These are phyloP conservation scores for Malassezia equina DNA, from an alignment of 1,284 basidiomycete genomes.

Conservation along the genomic window DNA sequence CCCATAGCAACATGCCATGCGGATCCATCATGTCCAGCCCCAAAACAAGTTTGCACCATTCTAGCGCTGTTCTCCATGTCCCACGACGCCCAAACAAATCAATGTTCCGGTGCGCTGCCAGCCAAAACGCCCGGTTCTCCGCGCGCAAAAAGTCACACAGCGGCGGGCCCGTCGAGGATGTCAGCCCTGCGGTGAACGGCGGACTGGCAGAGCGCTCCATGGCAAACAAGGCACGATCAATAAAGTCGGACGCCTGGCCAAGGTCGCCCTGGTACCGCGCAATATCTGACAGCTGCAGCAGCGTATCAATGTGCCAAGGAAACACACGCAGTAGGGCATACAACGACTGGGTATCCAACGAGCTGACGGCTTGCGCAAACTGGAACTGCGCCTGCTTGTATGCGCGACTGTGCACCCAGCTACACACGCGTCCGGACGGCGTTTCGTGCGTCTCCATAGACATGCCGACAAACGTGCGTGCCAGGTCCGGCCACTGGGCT, in stretches of 20 bases:
- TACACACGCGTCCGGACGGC: conserved; percentile 24
- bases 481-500: conserved; percentile 40
- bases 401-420: conserved; percentile 36
- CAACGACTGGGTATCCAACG: conserved; percentile 37
- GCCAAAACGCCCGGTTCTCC: conserved; percentile 42
- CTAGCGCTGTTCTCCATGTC: conserved; percentile 45
- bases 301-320: conserved; percentile 46
- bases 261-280: conserved; percentile 44
- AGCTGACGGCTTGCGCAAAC: conserved; percentile 42
- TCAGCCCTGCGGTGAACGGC: conserved; percentile 32
- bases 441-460: conserved; percentile 33
- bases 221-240: conserved; percentile 41
- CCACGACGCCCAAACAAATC: conserved; percentile 38
- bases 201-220: conserved; percentile 37
- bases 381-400: conserved; percentile 42
- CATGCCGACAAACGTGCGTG: conserved; percentile 39
- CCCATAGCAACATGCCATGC: conserved; percentile 42
- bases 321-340: conserved; percentile 36
- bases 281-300: conserved; percentile 40
- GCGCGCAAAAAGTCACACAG: conserved; percentile 36
- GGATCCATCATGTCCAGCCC: conserved; percentile 38
- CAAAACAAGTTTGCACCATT: conserved; percentile 42
- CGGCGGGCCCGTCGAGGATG: conserved; percentile 31
- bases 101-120: conserved; percentile 40
- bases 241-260: conserved; percentile 42